Conservation (phyloP, 352 stramenopile genomes). For the Thraustochytrium sp. region DNA sequence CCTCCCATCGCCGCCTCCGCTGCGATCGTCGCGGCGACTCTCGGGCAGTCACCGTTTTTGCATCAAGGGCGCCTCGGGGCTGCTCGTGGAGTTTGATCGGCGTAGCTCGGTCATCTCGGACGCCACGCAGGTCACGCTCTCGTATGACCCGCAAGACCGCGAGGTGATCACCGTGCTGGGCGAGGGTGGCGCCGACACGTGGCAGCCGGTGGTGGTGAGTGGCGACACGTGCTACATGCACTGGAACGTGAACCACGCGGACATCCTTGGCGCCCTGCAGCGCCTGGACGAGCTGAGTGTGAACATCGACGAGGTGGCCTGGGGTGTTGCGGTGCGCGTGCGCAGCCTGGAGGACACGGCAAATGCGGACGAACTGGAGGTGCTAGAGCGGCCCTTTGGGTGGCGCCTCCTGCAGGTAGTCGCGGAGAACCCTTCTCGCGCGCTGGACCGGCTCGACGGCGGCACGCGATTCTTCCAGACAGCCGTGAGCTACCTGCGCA, state of each 20-base stretch:
- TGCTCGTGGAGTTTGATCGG: constrained; percentile 35
- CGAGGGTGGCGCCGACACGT: constrained; percentile 25
- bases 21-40: not conserved
- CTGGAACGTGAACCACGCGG: constrained; percentile 32
- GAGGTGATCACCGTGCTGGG: constrained; percentile 33
- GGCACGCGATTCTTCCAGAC: constrained; percentile 25
- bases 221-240: constrained; percentile 40
- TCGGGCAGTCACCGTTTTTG: constrained; percentile 35
- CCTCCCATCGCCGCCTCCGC: not conserved
- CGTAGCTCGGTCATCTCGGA: constrained; percentile 32
- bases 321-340: constrained; percentile 25
- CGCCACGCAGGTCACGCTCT: constrained; percentile 32
- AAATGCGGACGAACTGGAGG: constrained; percentile 36
- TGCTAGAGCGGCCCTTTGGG: constrained; percentile 8
- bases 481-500: constrained; percentile 17
- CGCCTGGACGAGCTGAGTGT: constrained; percentile 27
- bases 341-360: constrained; percentile 33
- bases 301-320: constrained; percentile 38
- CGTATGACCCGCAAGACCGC: constrained; percentile 32
- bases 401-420: constrained; percentile 29
- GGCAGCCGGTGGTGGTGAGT: constrained; percentile 34
- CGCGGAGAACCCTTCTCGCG: constrained; percentile 10
- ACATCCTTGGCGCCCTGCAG: constrained; percentile 14
- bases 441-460: not conserved
- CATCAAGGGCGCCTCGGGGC: constrained; percentile 14